Base-by-base conservation (phyloP, 148 eudicot genomes). In the Diospyros kaki region DNA sequence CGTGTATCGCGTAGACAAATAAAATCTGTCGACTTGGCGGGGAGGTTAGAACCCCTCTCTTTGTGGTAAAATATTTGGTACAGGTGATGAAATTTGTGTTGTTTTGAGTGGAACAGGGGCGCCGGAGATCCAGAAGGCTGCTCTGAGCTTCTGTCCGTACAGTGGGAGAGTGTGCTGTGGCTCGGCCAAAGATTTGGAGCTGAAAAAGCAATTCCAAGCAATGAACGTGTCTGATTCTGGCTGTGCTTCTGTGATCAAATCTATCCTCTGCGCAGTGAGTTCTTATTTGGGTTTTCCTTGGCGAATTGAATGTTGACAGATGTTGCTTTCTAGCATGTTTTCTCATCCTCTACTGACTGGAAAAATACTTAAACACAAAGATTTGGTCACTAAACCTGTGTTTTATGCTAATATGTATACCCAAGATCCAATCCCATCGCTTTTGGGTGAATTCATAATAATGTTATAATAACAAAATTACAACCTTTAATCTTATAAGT, bases 191-290 rank as follows among this genome's bases (percentile, higher is more conserved):
- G 98, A 94, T 74, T 43, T 75, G 55, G 83, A 87, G 63, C 67
- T 94, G 74, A 83, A 86, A 72, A 87, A 84, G 83, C 83, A 85
- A 41, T 92, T 87, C 77, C 71, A 77, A 68, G 89, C 81, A 9
- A 87, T 94, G 98, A 87, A 87, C 54, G 82, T 94, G 50, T 84
- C 92, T 82, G 88, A 94, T 73, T 43, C 84, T 71, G 66, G 83
- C 53, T 94, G 98, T 85, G 91, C 91, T 79, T 81, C 97, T 52
- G 81, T 87, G 76, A 74, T 94, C 15, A 86, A 90, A 76, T 90
- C 97, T 7, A 84, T 94, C 41, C 87, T 94, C 42, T 94, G 98
- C 67, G 86, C 97, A 40, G 98, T 92, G 79, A 90, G 93, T 64
- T 5, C 46, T 14, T 52, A 11, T 39, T 50, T 41, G 9, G 44